A percentile compares a stretch with the other conserved stretches of the same genome.
These are phyloP conservation scores for Excoecaria cochinchinensis DNA, from an alignment of 345 rosid species.

Conservation along the genomic window DNA sequence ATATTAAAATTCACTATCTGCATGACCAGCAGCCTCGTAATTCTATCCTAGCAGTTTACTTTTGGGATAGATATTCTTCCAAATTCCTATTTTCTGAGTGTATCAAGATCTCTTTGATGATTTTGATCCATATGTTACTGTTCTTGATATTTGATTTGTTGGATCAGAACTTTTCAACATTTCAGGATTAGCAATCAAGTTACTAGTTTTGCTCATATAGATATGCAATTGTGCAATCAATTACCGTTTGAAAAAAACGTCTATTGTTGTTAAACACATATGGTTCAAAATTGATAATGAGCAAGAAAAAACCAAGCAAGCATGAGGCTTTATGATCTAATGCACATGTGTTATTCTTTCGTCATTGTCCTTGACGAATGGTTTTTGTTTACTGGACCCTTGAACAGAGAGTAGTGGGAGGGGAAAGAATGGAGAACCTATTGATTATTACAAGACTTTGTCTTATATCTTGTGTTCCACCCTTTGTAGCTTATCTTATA, in stretches of 20 bases:
- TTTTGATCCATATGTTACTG: not conserved
- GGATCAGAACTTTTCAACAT: not conserved
- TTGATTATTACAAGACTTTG: not conserved
- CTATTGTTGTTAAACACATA: not conserved
- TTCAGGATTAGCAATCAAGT: not conserved
- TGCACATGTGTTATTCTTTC: not conserved
- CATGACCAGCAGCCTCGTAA: not conserved
- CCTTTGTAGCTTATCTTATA: not conserved
- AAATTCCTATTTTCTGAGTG: not conserved
- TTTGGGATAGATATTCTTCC: not conserved
- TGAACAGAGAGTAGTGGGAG: not conserved
- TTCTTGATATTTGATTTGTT: not conserved
- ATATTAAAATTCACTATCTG: not conserved
- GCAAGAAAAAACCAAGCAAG: not conserved
- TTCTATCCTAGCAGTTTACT: not conserved
- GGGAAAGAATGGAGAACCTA: not conserved
- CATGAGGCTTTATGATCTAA: not conserved
- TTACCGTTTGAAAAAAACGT: not conserved
- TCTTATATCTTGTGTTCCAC: not conserved
- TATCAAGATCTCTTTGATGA: not conserved
- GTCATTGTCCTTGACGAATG: not conserved
- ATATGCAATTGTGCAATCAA: not conserved
- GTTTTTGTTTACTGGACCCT: not conserved
- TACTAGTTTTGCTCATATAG: not conserved
- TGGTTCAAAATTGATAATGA: not conserved